Evolutionary conservation across 1,284 basidiomycete species (phyloP), one percentile per base, ranked within the genome.

Genomic region (Ustilago esculenta): DNA sequence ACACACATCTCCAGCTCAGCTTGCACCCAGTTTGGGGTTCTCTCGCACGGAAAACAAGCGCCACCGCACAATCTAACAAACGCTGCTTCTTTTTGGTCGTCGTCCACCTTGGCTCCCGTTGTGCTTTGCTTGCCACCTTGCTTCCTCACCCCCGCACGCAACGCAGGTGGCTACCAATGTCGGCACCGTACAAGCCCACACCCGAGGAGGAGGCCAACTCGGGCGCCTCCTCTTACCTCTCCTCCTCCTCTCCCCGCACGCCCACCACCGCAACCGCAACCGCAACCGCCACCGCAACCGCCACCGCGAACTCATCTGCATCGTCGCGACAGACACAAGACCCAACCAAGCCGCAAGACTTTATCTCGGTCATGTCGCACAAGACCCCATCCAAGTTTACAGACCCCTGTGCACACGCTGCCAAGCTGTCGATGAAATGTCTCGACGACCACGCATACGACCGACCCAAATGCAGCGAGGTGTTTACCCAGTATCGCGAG

Each of bases 321-420:
- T n/a, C n/a, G 12, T 32, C 20, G 23, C 30, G 8, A 2, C 40
- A 6, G 2, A 30, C 5, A 4, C 10, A 1, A 6, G 66, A 69
- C 24, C 53, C 58, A 8, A 32, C 34, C 14, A 47, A 69, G 29
- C 73, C 75, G 11, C 49, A 61, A 18, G 75, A 77, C 46, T 54
- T 75, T 37, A 51, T 75, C 44, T 44, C 54, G 20, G 66, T 76
- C 20, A 69, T 74, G 65, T 64, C 57, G 14, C 54, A 71, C 55
- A 77, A 79, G 34, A 64, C 69, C 7, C 66, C 76, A 5, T 68
- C 67, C 21, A 75, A 79, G 52, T 79, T 47, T 41, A 72, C 72
- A 12, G 79, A 81, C 40, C 79, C 79, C 0, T 81, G 80, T 46
- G 73, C 70, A 24, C 63, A 75, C n/a, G 80, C 80, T 0, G 75